Base-by-base conservation (phyloP, 2,329 filamentous ascomycete genomes). In the Penicillium corylophilum region DNA sequence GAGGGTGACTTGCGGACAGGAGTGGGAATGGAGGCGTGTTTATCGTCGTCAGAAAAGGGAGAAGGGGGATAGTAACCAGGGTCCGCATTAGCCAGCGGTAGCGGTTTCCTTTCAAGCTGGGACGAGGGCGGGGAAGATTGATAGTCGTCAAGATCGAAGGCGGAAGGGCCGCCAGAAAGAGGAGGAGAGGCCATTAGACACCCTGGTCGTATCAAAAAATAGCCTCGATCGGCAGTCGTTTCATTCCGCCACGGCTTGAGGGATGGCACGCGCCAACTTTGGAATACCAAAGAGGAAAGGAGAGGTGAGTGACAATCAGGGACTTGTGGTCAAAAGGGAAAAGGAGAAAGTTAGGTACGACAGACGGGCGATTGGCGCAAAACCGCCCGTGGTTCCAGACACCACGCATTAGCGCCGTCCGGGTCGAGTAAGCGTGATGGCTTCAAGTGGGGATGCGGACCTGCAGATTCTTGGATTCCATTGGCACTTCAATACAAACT, bases 31-130 rank as follows among this genome's bases (percentile, higher is more conserved):
- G 47, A 39, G 46, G 47, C 47, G 50, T 49, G 59, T 57, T 54
- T 66, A 56, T 64, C 56, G 53, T 52, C 57, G 45, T 56, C 61
- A 46, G 59, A 63, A 61, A 56, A 60, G 48, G 61, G 45, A 47
- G 62, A 59, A 64, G 42, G 61, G 55, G 43, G 13, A 16, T 41
- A 41, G 22, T 57, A 56, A 24, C 56, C 55, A 51, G 54, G 56
- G 44, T 51, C 55, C 46, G 79, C 75, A 46, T 78, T 77, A 55
- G 73, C 72, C 53, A 73, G 69, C 55, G 80, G 81, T 55, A 83
- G 68, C 61, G 81, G 79, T 66, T 82, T 82, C 60, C 80, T 74
- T 60, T 76, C 76, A 53, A 82, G 71, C 44, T 31, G 56, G 39
- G 45, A 38, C 48, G 52, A 36, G 36, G 16, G 51, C 20, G 41